These are phyloP conservation scores for Lactarius evosmus DNA, from an alignment of 768 basidiomycete species.

Conservation along the genomic window DNA sequence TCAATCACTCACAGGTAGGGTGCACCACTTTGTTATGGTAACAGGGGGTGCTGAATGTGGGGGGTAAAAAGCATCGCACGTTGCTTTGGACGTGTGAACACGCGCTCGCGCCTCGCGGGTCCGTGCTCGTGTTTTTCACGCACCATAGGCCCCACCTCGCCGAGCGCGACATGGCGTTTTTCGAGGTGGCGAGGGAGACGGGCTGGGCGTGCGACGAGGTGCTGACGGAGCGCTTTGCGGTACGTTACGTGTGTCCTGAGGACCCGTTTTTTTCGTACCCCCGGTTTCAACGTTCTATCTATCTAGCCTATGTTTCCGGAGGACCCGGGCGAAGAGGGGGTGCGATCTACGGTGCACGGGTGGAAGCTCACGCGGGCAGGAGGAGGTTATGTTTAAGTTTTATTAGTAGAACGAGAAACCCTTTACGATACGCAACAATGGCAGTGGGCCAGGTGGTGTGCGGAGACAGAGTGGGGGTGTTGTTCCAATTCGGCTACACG, in stretches of 20 bases:
- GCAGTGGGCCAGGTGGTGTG: too few relatives aligned
- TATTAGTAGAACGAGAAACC: too few relatives aligned
- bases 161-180: constrained; percentile 79
- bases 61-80: constrained; percentile 85
- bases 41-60: too few relatives aligned
- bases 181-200: constrained; percentile 52
- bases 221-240: constrained; percentile 59
- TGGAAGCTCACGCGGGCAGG: constrained; percentile 53
- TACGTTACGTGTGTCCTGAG: constrained; percentile 37
- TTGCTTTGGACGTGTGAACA: constrained; percentile 70
- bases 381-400: not conserved
- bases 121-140: constrained; percentile 80
- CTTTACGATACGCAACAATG: too few relatives aligned
- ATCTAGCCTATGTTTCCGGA: constrained; percentile 89
- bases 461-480: too few relatives aligned
- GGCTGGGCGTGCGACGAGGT: constrained; percentile 79
- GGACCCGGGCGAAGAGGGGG: constrained; percentile 72
- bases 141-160: constrained; percentile 87
- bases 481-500: too few relatives aligned
- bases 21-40: too few relatives aligned
- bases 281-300: too few relatives aligned
- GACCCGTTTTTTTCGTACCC: too few relatives aligned
- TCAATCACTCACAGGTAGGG: constrained; percentile 93
- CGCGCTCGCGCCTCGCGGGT: constrained; percentile 31
- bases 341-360: constrained; percentile 82